Evolutionary conservation across 257 asterid genomes (phyloP), one percentile per base, ranked within the genome.

Genomic region (Nicotiana attenuata): DNA sequence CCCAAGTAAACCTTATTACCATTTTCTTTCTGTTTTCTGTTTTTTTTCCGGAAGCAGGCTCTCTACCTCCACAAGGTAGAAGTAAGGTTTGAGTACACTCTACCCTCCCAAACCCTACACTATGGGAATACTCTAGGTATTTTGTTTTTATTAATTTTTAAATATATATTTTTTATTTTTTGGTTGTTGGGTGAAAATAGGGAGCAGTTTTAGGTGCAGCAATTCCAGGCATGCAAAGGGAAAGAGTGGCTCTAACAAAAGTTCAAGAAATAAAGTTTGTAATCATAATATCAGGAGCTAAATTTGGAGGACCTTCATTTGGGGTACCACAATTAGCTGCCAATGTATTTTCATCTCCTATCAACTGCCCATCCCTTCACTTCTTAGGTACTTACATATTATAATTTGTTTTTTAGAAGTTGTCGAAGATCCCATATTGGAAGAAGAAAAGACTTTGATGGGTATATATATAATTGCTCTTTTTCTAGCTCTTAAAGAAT

Each of bases 151-250:
- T 31, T 31, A 29, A 4, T 31, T 5, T 31, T 4, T 5, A 8
- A 38, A 38, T 7, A 38, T 38, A 41, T 8, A 8, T 0, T 41
- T 1, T 66, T 76, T 38, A 41, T 41, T 26, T 11, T 10, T n/a
- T 52, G 28, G 3, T 56, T 10, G 7, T 56, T 20, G 5, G 3
- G 20, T 41, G 16, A 53, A 52, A 57, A 52, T 65, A 88, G 89
- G 91, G 91, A 1, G 88, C 81, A 7, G 0, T 81, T 76, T 83
- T 83, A 81, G 84, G 85, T 56, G 84, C 89, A 59, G 82, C 85
- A 24, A 56, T 88, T 29, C 90, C 90, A 20, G 90, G 90, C 16
- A 87, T 87, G 85, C 91, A 87, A 65, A 81, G 80, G 69, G 86
- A 89, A 28, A 85, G 85, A 53, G 89, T 85, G 60, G 90, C 90